Evolutionary conservation across 257 asterid species (phyloP).

Genomic region (Solanum ahanhuiri): DNA sequence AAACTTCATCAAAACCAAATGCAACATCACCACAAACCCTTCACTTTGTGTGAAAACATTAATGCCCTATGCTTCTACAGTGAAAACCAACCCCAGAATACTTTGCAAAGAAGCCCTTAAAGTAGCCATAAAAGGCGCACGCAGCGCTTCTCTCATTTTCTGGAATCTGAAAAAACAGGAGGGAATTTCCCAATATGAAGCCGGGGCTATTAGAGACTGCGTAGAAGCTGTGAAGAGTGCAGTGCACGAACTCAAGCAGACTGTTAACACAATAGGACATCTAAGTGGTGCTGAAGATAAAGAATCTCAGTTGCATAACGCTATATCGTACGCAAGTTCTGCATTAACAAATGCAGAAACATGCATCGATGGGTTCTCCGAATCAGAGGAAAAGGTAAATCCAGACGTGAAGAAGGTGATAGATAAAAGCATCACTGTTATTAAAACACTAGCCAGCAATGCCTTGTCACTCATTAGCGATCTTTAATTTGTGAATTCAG

Average conservation of each 20-base stretch:
- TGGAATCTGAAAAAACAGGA: constrained; percentile 10
- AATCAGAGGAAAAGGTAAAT: constrained; percentile 10
- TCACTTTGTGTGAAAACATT: constrained; percentile 38
- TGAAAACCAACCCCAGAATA: constrained; percentile 21
- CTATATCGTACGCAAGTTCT: constrained; percentile 67
- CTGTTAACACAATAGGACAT: constrained; percentile 31
- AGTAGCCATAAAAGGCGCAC: constrained; percentile 29
- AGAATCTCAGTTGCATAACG: constrained; percentile 51
- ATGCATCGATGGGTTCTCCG: constrained; percentile 44
- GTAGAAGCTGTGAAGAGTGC: constrained; percentile 39
- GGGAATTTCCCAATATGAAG: constrained; percentile 21
- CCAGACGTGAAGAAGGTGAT: constrained; percentile 21
- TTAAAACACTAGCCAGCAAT: constrained; percentile 31
- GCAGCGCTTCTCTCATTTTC: constrained; percentile 18
- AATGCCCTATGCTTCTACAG: constrained; percentile 35
- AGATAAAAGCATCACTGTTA: constrained; percentile 6
- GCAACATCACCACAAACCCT: constrained; percentile 43
- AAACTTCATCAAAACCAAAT: constrained; percentile 28
- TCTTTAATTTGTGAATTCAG: background rate
- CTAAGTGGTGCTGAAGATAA: constrained; percentile 25
- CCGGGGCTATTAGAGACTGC: constrained; percentile 42
- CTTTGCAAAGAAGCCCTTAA: constrained; percentile 47
- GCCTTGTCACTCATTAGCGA: constrained; percentile 44
- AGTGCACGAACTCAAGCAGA: constrained; percentile 34
- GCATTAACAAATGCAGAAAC: constrained; percentile 68